Evolutionary conservation across 345 rosid species (phyloP).

Genomic region (Dimocarpus longan): DNA sequence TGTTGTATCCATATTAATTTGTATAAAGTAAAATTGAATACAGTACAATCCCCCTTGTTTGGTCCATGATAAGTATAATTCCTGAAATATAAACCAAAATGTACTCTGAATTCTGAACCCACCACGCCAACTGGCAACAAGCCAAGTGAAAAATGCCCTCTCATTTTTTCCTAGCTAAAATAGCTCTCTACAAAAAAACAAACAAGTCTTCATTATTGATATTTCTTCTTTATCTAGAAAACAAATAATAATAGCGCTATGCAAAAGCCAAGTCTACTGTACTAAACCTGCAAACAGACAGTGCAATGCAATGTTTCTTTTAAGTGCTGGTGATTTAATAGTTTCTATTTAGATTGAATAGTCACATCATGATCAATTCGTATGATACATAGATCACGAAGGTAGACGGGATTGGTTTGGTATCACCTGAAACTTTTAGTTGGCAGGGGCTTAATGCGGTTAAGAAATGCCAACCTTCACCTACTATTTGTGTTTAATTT

Average conservation of each 20-base stretch:
- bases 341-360: neutral
- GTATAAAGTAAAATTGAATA: neutral
- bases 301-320: neutral
- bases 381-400: neutral
- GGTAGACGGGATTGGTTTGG: conserved; percentile 29
- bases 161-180: neutral
- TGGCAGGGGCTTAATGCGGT: conserved; percentile 11
- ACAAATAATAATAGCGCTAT: neutral
- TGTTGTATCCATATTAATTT: too few relatives aligned
- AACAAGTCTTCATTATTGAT: neutral
- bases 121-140: neutral
- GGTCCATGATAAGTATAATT: neutral
- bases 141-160: neutral
- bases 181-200: neutral
- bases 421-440: conserved; percentile 30
- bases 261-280: neutral
- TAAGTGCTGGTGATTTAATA: neutral
- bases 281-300: neutral
- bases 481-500: conserved; percentile 3
- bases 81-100: neutral
- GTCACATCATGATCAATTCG: conserved; percentile 11
- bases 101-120: neutral
- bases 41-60: neutral
- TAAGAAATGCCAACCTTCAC: conserved; percentile 22
- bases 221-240: neutral